Percentiles rank a stretch among this genome's conserved stretches.
Conservation (phyloP, 768 basidiomycete species). For the Pleurotus giganteus region DNA sequence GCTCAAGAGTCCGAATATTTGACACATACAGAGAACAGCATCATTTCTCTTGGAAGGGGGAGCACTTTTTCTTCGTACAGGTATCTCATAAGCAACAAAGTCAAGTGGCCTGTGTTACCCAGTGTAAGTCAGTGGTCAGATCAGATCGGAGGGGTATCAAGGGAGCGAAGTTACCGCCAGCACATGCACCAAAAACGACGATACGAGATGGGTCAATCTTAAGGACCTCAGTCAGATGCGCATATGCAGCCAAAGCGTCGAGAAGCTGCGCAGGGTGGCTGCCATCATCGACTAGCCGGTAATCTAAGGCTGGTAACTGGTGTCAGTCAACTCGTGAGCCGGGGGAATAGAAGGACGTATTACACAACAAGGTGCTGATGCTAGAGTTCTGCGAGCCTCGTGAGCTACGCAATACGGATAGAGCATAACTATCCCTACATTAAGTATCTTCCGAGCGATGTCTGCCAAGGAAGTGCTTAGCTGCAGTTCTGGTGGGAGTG, state of each 20-base stretch:
- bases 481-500: background rate
- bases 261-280: slow-evolving; percentile 45
- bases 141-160: too few species aligned
- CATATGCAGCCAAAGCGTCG: slow-evolving; percentile 50
- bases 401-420: background rate
- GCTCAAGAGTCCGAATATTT: background rate
- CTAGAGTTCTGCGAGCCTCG: slow-evolving; percentile 11
- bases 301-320: slow-evolving; percentile 18
- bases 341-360: background rate
- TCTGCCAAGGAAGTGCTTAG: background rate
- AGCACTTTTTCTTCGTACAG: slow-evolving; percentile 21
- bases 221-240: slow-evolving; percentile 41
- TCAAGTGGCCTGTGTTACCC: slow-evolving; percentile 32
- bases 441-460: slow-evolving; percentile 13
- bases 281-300: slow-evolving; percentile 20
- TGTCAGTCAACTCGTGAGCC: background rate
- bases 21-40: slow-evolving; percentile 19
- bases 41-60: slow-evolving; percentile 17
- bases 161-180: slow-evolving; percentile 37
- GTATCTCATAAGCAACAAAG: slow-evolving; percentile 31
- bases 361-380: slow-evolving; percentile 14
- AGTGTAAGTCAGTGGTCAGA: too few species aligned
- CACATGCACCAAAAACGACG: slow-evolving; percentile 49
- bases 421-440: background rate
- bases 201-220: slow-evolving; percentile 40